Conservation (phyloP, 2,329 filamentous ascomycete species). For the Pleurostoma richardsiae region DNA sequence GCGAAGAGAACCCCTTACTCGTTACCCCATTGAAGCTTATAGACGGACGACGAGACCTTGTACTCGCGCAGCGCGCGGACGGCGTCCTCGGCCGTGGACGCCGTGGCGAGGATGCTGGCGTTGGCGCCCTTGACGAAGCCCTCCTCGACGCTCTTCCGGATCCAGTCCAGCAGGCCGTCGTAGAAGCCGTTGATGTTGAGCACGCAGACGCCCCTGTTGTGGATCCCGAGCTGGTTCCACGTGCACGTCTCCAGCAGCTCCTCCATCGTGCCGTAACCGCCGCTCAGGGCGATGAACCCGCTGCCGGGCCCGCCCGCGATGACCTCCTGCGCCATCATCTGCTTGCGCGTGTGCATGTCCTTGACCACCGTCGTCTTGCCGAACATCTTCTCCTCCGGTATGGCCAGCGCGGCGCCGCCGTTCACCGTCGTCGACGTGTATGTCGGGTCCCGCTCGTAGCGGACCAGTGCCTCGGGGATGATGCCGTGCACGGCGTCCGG, state of each 20-base stretch:
- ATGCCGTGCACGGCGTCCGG: slow-evolving; percentile 84
- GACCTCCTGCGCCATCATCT: slow-evolving; percentile 87
- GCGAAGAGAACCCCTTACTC: slow-evolving; percentile 33
- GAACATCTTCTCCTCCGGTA: slow-evolving; percentile 63
- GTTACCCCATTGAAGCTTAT: slow-evolving; percentile 76
- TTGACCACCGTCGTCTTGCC: slow-evolving; percentile 83
- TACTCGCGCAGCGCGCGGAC: slow-evolving; percentile 68
- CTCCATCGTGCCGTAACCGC: slow-evolving; percentile 93
- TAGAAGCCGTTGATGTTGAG: slow-evolving; percentile 90
- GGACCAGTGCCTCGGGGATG: slow-evolving; percentile 80
- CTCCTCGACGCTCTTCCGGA: slow-evolving; percentile 66
- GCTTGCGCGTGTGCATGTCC: slow-evolving; percentile 96
- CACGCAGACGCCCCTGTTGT: slow-evolving; percentile 71
- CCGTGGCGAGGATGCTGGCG: slow-evolving; percentile 73
- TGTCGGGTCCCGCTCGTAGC: slow-evolving; percentile 65
- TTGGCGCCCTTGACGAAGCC: slow-evolving; percentile 73
- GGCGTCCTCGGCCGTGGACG: slow-evolving; percentile 66
- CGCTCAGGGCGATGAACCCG: slow-evolving; percentile 83
- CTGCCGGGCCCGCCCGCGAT: slow-evolving; percentile 74
- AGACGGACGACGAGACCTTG: slow-evolving; percentile 66
- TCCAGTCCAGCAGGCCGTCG: slow-evolving; percentile 80
- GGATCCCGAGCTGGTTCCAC: slow-evolving; percentile 97
- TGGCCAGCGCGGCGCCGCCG: slow-evolving; percentile 34
- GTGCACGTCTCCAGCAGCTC: slow-evolving; percentile 88
- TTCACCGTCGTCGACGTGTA: slow-evolving; percentile 38